A percentile compares a stretch with the other conserved stretches of the same genome.
Evolutionary conservation across 192 early-diverging fungal species (phyloP).

Genomic region (Umbelopsis isabellina): DNA sequence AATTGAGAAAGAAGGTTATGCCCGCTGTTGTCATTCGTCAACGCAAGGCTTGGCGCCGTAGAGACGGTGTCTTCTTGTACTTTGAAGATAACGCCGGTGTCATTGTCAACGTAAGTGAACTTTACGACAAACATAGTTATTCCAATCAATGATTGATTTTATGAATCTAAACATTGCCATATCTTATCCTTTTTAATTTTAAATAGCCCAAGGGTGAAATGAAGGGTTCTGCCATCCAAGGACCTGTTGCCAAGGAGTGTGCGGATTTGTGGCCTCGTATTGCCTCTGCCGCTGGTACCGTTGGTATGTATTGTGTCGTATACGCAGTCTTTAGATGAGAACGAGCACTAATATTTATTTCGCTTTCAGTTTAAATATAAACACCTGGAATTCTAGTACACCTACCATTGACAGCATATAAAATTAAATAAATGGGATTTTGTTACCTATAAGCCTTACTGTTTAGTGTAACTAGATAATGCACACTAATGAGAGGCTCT

Average conservation of each 20-base stretch:
- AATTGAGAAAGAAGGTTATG: constrained; percentile 99
- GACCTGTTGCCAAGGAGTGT: constrained; percentile 99
- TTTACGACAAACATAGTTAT: not conserved
- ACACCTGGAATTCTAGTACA: not conserved
- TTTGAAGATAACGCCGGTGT: constrained; percentile 99
- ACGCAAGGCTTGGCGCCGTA: constrained; percentile 98
- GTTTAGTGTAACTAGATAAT: too few relatives aligned
- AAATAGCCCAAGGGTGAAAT: constrained; percentile 46
- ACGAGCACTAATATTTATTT: not conserved
- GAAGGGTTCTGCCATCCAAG: constrained; percentile 97
- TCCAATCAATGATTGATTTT: too few relatives aligned
- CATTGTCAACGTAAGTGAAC: constrained; percentile 80
- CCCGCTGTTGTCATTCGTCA: constrained; percentile 99
- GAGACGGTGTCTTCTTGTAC: constrained; percentile 99
- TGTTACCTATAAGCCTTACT: too few relatives aligned
- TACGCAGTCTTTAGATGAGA: not conserved
- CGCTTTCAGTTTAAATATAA: constrained; percentile 1
- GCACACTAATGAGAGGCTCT: too few relatives aligned
- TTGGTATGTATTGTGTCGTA: constrained; percentile 47
- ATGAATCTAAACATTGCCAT: not conserved
- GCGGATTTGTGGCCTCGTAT: constrained; percentile 99
- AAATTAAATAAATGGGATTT: constrained; percentile 8
- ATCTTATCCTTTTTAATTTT: not conserved
- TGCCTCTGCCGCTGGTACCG: constrained; percentile 87
- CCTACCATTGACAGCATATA: constrained; percentile 13